Percentiles rank a stretch among this genome's conserved stretches.
These are phyloP conservation scores for Actinomortierella ambigua DNA, from an alignment of 371 early-diverging fungal species.

Conservation along the genomic window DNA sequence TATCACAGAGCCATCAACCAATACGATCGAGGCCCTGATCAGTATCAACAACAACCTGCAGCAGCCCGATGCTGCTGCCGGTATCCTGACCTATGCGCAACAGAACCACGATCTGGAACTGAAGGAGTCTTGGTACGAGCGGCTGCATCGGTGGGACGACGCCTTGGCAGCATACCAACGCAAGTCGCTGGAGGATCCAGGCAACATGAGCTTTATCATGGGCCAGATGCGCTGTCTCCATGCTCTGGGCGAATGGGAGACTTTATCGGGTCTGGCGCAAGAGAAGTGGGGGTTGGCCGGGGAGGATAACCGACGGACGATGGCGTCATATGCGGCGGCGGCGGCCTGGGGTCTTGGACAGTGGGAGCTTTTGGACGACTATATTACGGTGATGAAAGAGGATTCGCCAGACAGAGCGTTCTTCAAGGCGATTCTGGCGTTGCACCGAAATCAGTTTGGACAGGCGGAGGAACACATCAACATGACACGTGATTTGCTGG, in stretches of 20 bases:
- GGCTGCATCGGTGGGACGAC: constrained; percentile 94
- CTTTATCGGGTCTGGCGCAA: constrained; percentile 79
- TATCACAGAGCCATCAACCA: constrained; percentile 80
- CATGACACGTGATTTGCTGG: constrained; percentile 85
- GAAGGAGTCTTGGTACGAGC: constrained; percentile 94
- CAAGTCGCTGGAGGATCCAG: constrained; percentile 80
- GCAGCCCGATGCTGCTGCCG: constrained; percentile 96
- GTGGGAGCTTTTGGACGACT: constrained; percentile 92
- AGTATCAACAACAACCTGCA: constrained; percentile 94
- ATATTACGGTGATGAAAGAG: constrained; percentile 80
- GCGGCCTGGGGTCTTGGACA: constrained; percentile 95
- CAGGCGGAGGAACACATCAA: constrained; percentile 82
- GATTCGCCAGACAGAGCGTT: constrained; percentile 76
- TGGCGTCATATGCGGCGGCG: constrained; percentile 91
- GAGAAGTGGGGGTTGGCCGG: constrained; percentile 79
- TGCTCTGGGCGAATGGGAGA: constrained; percentile 94
- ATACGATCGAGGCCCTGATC: constrained; percentile 92
- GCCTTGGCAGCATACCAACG: constrained; percentile 89
- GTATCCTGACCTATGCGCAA: constrained; percentile 92
- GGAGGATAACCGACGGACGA: constrained; percentile 59
- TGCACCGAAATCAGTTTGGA: constrained; percentile 81
- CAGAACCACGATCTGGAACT: constrained; percentile 85
- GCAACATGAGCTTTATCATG: constrained; percentile 72
- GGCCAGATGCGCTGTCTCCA: constrained; percentile 95
- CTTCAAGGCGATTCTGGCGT: constrained; percentile 86